Base-by-base conservation (phyloP, 306 rosid genomes). In the Sophora flavescens region DNA sequence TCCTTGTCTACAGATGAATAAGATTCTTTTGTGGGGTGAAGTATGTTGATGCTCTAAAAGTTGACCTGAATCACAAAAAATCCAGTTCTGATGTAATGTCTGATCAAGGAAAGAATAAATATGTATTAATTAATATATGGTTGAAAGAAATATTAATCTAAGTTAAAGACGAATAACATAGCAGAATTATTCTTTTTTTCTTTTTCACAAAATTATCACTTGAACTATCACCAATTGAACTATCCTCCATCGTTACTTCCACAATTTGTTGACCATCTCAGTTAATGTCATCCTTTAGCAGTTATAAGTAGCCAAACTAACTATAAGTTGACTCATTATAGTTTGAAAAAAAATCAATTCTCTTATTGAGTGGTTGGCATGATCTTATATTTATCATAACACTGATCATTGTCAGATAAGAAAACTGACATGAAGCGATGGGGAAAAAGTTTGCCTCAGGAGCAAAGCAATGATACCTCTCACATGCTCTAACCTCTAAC, bases 241-340 rank as follows among this genome's bases (percentile, higher is more conserved):
- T n/a, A n/a, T n/a, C n/a, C 75, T 90, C 96, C 69, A 61, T 88
- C 96, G 80, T 85, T 86, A 70, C 91, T 78, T 39, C 91, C 89
- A 22, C 96, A 90, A 76, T 90, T 93, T 90, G 87, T 54, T 51
- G 71, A 54, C 11, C 38, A 45, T 45, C 74, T 82, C 6, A 47
- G 58, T 53, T n/a, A 6, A 42, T 9, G 47, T 63, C 59, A 81
- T 36, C 39, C 15, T 9, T 47, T 16, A 22, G 50, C 5, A 18
- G 32, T 62, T 39, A 35, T n/a, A 62, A 70, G 10, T 5, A 13
- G 57, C 1, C 1, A 14, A 57, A 36, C 33, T 14, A 47, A 50
- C 56, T 22, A 22, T 22, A 22, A 22, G 22, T 22, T 22, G 1
- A 22, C 22, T 22, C 22, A 22, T 17, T 14, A 30, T 11, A 38